Evolutionary conservation across 768 basidiomycete species (phyloP).

Genomic region (Agrocybe pediades): DNA sequence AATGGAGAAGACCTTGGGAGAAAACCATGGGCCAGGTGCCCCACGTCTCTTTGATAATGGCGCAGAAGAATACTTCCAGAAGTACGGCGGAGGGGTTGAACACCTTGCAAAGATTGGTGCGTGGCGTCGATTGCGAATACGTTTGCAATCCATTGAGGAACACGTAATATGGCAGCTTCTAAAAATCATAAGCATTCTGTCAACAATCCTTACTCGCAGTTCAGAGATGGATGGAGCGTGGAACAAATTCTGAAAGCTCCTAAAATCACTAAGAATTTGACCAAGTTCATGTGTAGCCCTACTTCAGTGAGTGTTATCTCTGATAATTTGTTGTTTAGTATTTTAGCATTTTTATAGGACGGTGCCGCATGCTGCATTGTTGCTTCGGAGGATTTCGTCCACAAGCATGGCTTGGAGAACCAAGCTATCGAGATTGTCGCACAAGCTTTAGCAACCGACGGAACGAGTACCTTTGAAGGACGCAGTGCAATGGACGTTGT

Average conservation of each 20-base stretch:
- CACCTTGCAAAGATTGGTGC: slow-evolving; percentile 79
- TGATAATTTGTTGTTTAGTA: background rate
- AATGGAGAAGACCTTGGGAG: slow-evolving; percentile 54
- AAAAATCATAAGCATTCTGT: slow-evolving; percentile 85
- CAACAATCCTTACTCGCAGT: slow-evolving; percentile 87
- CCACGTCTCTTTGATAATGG: slow-evolving; percentile 79
- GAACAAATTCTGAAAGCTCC: slow-evolving; percentile 68
- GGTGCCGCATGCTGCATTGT: slow-evolving; percentile 78
- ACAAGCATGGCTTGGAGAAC: slow-evolving; percentile 70
- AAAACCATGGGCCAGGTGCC: slow-evolving; percentile 69
- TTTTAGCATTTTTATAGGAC: slow-evolving; percentile 42
- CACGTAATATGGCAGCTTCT: slow-evolving; percentile 47
- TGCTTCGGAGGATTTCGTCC: slow-evolving; percentile 80
- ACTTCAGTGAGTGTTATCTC: slow-evolving; percentile 55
- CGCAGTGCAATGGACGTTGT: slow-evolving; percentile 77
- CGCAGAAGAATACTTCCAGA: slow-evolving; percentile 75
- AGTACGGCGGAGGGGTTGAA: slow-evolving; percentile 66
- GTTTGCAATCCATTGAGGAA: background rate
- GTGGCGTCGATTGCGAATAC: slow-evolving; percentile 10
- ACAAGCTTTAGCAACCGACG: slow-evolving; percentile 67
- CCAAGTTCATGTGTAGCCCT: slow-evolving; percentile 87
- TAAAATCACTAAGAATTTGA: slow-evolving; percentile 72
- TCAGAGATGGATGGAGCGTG: slow-evolving; percentile 74
- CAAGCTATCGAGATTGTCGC: slow-evolving; percentile 85
- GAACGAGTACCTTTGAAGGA: slow-evolving; percentile 62